Conservation (phyloP, 495 filamentous ascomycete species). For the Neurospora sp. region DNA sequence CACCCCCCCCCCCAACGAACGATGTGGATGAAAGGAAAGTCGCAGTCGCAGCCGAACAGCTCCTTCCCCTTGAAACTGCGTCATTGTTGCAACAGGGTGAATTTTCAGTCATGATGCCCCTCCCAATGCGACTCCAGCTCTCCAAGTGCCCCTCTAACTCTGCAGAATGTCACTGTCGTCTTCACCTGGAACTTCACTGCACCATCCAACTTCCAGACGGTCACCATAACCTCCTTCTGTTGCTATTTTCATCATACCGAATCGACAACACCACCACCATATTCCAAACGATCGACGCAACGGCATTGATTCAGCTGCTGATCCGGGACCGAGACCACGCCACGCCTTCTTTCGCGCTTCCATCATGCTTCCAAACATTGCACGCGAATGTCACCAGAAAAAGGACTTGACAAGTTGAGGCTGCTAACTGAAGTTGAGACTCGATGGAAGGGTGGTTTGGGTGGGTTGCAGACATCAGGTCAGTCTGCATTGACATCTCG, state of each 20-base stretch:
- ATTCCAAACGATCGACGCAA: not conserved
- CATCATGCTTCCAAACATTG: not conserved
- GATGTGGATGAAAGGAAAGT: not conserved
- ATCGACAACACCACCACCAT: not conserved
- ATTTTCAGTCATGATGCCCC: not conserved
- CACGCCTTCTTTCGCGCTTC: not conserved
- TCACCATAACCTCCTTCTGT: not conserved
- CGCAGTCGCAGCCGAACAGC: not conserved
- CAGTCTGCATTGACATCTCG: not conserved
- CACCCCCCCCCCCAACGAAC: no score
- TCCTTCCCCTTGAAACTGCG: not conserved
- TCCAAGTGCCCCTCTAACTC: not conserved
- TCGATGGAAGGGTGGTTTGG: not conserved
- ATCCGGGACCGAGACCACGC: not conserved
- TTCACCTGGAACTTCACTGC: not conserved
- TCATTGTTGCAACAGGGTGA: not conserved
- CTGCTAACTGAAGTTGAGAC: not conserved
- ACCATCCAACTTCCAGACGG: not conserved
- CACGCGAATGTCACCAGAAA: not conserved
- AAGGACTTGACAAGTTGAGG: not conserved
- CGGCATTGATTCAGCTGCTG: not conserved
- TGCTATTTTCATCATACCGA: not conserved
- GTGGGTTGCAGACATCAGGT: not conserved
- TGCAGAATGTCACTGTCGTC: not conserved
- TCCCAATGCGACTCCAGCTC: not conserved